A percentile compares a stretch with the other conserved stretches of the same genome.
Evolutionary conservation across 345 rosid species (phyloP).

Genomic region (Eucalyptus viminalis): DNA sequence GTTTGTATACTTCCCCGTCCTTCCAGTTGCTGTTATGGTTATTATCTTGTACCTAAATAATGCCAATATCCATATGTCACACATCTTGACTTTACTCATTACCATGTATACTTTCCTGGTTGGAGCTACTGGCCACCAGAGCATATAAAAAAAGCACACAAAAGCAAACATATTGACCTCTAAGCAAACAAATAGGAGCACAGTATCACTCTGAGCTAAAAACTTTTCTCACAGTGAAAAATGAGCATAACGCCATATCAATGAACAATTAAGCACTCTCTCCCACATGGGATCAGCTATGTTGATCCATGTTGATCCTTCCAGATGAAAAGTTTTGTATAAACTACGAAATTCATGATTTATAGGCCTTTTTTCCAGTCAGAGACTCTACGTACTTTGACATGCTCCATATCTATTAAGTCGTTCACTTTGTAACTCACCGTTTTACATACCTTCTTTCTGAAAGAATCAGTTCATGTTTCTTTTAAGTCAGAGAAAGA

Average conservation of each 20-base stretch:
- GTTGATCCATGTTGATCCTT: not conserved
- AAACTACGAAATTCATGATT: not conserved
- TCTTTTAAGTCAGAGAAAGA: not conserved
- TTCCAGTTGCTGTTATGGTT: not conserved
- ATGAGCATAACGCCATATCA: not conserved
- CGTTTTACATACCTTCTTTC: not conserved
- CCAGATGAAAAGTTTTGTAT: not conserved
- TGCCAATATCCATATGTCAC: not conserved
- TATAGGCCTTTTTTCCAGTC: not conserved
- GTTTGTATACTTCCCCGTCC: not conserved
- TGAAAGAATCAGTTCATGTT: not conserved
- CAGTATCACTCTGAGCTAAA: not conserved
- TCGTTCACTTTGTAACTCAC: not conserved
- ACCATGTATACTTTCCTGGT: not conserved
- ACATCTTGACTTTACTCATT: not conserved
- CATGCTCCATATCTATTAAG: not conserved
- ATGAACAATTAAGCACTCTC: not conserved
- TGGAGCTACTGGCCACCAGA: not conserved
- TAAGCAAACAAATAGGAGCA: not conserved
- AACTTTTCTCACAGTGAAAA: not conserved
- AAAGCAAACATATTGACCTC: not conserved
- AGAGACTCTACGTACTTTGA: not conserved
- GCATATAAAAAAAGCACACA: not conserved
- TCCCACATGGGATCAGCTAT: not conserved
- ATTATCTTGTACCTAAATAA: not conserved